Evolutionary conservation across 106 monocot genomes (phyloP).

Genomic region (Phalaenopsis aphrodite): DNA sequence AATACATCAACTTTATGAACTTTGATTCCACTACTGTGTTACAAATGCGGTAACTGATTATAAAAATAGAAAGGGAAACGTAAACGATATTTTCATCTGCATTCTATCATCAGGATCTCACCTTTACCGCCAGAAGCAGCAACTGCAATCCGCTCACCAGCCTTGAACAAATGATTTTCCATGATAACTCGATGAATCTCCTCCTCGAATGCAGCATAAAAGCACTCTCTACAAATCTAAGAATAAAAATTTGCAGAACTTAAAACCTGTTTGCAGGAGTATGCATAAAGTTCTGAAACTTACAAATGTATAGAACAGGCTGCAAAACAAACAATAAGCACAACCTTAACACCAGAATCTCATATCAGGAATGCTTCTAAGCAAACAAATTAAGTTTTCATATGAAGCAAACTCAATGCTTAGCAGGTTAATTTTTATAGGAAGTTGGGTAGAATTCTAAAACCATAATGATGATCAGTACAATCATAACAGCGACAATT

Average conservation of each 20-base stretch:
- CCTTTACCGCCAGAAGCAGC: slow-evolving; percentile 99
- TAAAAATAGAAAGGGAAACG: neutral
- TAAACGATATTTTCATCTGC: neutral
- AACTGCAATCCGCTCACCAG: slow-evolving; percentile 86
- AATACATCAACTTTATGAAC: neutral
- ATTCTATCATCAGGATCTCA: slow-evolving; percentile 5
- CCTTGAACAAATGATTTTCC: slow-evolving; percentile 74
- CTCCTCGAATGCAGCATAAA: slow-evolving; percentile 82
- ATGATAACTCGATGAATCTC: slow-evolving; percentile 89
- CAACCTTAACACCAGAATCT: neutral
- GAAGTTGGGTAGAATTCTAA: no score
- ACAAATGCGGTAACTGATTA: neutral
- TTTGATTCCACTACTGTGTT: neutral
- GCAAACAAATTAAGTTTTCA: neutral
- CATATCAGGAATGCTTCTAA: neutral
- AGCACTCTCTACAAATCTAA: slow-evolving; percentile 96
- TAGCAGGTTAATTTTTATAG: neutral
- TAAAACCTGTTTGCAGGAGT: neutral
- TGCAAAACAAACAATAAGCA: neutral
- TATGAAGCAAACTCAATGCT: neutral
- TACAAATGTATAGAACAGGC: neutral
- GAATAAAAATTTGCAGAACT: slow-evolving; percentile 2
- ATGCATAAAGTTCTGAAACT: neutral
- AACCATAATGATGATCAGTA: no score
- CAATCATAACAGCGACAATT: neutral